A percentile compares a stretch with the other conserved stretches of the same genome.
These are phyloP conservation scores for Pyrenochaeta sp. DNA, from an alignment of 2,329 filamentous ascomycete genomes.

Conservation along the genomic window DNA sequence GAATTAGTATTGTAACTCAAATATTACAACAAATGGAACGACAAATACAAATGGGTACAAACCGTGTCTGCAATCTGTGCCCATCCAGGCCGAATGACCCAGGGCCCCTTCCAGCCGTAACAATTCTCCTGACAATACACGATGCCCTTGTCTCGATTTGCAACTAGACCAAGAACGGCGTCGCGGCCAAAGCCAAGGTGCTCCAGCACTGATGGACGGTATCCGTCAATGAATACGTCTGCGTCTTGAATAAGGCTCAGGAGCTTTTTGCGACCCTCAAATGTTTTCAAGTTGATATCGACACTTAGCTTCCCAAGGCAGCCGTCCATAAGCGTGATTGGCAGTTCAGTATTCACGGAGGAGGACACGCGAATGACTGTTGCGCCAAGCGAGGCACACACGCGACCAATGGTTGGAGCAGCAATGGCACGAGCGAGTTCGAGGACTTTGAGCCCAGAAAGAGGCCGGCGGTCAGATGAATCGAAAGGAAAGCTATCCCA, in stretches of 20 bases:
- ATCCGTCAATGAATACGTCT: constrained; percentile 62
- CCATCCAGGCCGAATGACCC: constrained; percentile 57
- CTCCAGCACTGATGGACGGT: constrained; percentile 55
- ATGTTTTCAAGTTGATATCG: constrained; percentile 50
- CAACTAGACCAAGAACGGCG: constrained; percentile 51
- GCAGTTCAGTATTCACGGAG: constrained; percentile 37
- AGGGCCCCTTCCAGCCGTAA: constrained; percentile 59
- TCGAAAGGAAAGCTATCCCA: constrained; percentile 37
- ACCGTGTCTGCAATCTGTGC: constrained; percentile 57
- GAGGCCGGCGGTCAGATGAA: constrained; percentile 34
- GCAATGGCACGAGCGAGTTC: constrained; percentile 52
- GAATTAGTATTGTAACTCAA: background rate
- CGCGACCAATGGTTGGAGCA: constrained; percentile 47
- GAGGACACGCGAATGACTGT: constrained; percentile 54
- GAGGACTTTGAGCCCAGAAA: constrained; percentile 51
- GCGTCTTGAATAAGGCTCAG: constrained; percentile 53
- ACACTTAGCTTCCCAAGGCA: constrained; percentile 54
- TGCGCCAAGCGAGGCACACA: constrained; percentile 51
- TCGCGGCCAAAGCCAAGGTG: constrained; percentile 53
- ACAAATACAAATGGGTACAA: too few species aligned
- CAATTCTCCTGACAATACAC: constrained; percentile 61
- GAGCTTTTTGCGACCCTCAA: constrained; percentile 37
- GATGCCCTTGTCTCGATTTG: constrained; percentile 52
- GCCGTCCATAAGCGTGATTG: constrained; percentile 49
- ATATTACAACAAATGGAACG: background rate